Conservation (phyloP, 306 rosid species). For the Lathyrus aphaca region DNA sequence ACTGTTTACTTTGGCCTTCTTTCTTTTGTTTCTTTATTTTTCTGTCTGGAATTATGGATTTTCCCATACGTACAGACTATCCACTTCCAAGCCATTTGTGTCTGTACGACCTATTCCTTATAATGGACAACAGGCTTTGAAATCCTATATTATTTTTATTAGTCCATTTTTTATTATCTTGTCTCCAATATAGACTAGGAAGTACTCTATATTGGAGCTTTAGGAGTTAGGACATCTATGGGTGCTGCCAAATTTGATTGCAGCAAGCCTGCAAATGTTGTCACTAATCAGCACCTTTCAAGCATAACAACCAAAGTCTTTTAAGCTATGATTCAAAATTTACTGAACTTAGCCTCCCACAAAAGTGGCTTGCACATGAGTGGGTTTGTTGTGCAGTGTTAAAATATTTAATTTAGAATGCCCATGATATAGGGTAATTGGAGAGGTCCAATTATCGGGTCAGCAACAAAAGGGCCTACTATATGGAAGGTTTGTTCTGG, state of each 20-base stretch:
- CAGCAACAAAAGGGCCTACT: background rate
- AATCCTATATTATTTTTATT: background rate
- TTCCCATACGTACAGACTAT: background rate
- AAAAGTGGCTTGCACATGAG: constrained; percentile 11
- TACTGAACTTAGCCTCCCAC: background rate
- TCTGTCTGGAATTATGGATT: constrained; percentile 14
- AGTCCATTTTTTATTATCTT: constrained; percentile 20
- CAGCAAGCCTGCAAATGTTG: constrained; percentile 15
- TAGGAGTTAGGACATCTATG: constrained; percentile 1
- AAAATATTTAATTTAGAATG: background rate
- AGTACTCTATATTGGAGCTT: constrained; percentile 24
- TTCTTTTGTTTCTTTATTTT: constrained; percentile 3
- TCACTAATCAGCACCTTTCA: constrained; percentile 9
- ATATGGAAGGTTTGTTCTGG: constrained; percentile 9
- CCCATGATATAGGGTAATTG: background rate
- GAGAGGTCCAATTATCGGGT: background rate
- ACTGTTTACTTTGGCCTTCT: constrained; percentile 30
- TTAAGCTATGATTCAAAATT: background rate
- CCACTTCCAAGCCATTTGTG: constrained; percentile 8
- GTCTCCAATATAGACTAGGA: constrained; percentile 25
- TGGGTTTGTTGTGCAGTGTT: background rate
- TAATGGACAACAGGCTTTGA: constrained; percentile 15
- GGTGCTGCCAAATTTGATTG: constrained; percentile 19
- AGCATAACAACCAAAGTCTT: constrained; percentile 23
- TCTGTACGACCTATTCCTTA: background rate